These are phyloP conservation scores for Eucalyptus erythrocorys DNA, from an alignment of 345 rosid genomes.

Conservation along the genomic window DNA sequence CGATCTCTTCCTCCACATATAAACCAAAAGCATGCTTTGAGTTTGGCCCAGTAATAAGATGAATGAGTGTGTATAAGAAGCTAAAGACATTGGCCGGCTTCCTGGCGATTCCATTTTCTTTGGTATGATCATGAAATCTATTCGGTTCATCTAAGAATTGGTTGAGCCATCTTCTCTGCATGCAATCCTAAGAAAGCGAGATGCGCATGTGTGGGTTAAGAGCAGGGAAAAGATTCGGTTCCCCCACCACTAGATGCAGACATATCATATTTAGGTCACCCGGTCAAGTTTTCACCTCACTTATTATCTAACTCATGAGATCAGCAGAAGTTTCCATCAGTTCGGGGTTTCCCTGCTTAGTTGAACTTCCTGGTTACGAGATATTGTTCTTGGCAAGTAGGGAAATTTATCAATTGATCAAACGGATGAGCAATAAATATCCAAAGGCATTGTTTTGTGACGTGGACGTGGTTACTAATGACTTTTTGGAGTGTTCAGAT, in stretches of 20 bases:
- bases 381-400: neutral
- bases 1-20: neutral
- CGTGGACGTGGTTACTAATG: neutral
- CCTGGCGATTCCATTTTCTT: neutral
- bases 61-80: neutral
- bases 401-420: neutral
- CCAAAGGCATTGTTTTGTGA: neutral
- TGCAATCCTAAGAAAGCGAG: neutral
- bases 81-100: neutral
- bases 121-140: neutral
- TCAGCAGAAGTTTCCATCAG: neutral
- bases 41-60: neutral
- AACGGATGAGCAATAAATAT: neutral
- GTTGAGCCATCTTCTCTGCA: neutral
- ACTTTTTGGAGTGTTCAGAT: neutral
- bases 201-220: neutral
- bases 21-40: neutral
- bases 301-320: neutral
- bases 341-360: neutral
- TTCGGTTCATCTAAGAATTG: neutral
- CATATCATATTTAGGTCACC: neutral
- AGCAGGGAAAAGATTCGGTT: neutral
- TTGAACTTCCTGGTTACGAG: neutral
- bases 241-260: neutral
- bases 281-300: neutral